Conservation (phyloP, 164 flowering plant genomes). For the Magnolia changhungtana region DNA sequence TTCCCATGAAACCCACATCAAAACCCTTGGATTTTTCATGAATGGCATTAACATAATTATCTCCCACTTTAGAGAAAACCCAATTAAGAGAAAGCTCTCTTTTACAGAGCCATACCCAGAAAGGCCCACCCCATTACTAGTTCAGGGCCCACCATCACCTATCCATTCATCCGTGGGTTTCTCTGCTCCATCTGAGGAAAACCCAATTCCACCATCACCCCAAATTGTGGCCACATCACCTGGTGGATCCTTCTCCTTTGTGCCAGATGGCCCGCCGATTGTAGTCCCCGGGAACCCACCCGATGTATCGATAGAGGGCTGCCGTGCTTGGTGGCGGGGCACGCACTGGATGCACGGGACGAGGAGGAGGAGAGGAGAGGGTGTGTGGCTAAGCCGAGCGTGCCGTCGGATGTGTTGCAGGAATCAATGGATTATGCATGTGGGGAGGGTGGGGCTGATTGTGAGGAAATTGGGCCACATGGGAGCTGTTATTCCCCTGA, state of each 20-base stretch:
- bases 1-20: too few relatives aligned
- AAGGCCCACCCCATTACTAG: too few relatives aligned
- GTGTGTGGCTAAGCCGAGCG: constrained; percentile 95
- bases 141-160: too few relatives aligned
- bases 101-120: too few relatives aligned
- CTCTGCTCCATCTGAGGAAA: constrained; percentile 42
- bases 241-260: constrained; percentile 16
- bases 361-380: constrained; percentile 23
- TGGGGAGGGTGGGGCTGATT: constrained; percentile 84
- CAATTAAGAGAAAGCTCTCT: too few relatives aligned
- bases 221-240: constrained; percentile 21
- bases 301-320: constrained; percentile 15
- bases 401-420: constrained; percentile 68
- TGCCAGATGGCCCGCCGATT: constrained; percentile 16
- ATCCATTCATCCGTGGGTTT: constrained; percentile 43
- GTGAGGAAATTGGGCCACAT: constrained; percentile 56
- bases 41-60: too few relatives aligned
- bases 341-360: constrained; percentile 29
- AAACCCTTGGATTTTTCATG: too few relatives aligned
- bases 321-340: constrained; percentile 40
- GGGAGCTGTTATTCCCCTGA: constrained; percentile 78
- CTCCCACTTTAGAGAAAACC: too few relatives aligned
- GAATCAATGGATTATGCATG: constrained; percentile 89
- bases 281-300: constrained; percentile 35
- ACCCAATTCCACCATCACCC: constrained; percentile 42